Evolutionary conservation across 2,329 filamentous ascomycete genomes (phyloP), one percentile per base, ranked within the genome.

Genomic region (Diaporthe amygdali): DNA sequence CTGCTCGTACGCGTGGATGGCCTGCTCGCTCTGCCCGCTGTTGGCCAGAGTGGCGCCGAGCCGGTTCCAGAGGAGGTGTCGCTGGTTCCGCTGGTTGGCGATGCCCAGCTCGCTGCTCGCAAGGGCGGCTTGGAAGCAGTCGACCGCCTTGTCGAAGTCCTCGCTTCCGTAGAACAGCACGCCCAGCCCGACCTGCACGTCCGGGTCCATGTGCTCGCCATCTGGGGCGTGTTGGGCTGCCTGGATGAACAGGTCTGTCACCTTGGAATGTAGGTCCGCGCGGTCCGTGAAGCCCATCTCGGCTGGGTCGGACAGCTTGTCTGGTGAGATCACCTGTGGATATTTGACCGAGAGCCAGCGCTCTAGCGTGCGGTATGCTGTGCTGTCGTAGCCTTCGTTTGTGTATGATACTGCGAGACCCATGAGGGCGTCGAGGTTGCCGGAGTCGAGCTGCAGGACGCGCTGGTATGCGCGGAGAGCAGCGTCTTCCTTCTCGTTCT

Each of bases 121-220:
- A 30, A 99, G 90, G 0, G 97, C 96, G 0, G 96, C 92, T 69
- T 93, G 93, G 89, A 99, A 99, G 86, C 97, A 99, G 85, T 99
- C 96, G 46, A 99, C 96, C 0, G 96, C 96, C 85, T 99, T 99
- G 80, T 96, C 94, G 84, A 98, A 98, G 79, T 98, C 96, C 82
- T 99, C 96, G 37, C 94, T 95, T 66, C 96, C 96, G 83, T 99
- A 99, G 85, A 99, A 98, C 20, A 99, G 89, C 5, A 99, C 96
- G 44, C 97, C 97, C 1, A 99, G 88, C 1, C 96, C 96, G 71
- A 99, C 96, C 83, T 99, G 97, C 9, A 99, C 96, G 80, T 99
- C 96, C 0, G 96, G 96, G 78, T 99, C 97, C 93, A 99, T 98
- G 78, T 96, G 94, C 78, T 95, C 94, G 72, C 96, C 96, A 61